Base-by-base conservation (phyloP, 805 yeast species). In the Lipomyces orientalis region DNA sequence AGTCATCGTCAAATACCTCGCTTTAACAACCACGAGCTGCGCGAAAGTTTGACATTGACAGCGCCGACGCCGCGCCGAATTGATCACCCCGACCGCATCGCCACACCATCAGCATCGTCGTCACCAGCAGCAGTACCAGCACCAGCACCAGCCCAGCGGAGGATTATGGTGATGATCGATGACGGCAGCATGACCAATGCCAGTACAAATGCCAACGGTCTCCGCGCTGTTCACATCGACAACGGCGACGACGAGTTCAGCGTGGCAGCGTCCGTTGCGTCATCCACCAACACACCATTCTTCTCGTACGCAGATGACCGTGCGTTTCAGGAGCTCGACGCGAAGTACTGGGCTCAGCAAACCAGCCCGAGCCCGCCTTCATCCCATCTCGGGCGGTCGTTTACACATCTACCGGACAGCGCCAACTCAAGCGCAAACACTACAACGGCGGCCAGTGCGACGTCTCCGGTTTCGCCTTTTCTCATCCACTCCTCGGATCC, bases 321-420 rank as follows among this genome's bases (percentile, higher is more conserved):
- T 16, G 68, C 71, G 5, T 61, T 64, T 25, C 68, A 61, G 46
- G 65, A 64, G 25, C 54, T 67, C n/a, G 72, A 69, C 29, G 71
- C 64, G 25, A 69, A 69, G 55, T 56, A 69, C 56, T 69, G 71
- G 71, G 72, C 72, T 2, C 72, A 69, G 34, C 54, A 62, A 0
- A 39, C 64, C 25, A 37, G 65, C 56, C 57, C 68, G 9, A 37
- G 65, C 33, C 54, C 64, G 25, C 22, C 58, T 2, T 34, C 57
- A 25, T 19, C 29, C 35, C 52, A 54, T 12, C 25, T 56, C 6
- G 33, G 64, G 5, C 52, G 68, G n/a, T 55, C 66, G 8, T 65
- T 62, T 7, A 62, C 66, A 4, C 34, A 52, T 16, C 54, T 54
- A 5, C 55, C 62, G 4, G 25, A 9, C 49, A 16, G 22, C 49